Evolutionary conservation across 495 filamentous ascomycete genomes (phyloP).

Genomic region (Podospora australis): DNA sequence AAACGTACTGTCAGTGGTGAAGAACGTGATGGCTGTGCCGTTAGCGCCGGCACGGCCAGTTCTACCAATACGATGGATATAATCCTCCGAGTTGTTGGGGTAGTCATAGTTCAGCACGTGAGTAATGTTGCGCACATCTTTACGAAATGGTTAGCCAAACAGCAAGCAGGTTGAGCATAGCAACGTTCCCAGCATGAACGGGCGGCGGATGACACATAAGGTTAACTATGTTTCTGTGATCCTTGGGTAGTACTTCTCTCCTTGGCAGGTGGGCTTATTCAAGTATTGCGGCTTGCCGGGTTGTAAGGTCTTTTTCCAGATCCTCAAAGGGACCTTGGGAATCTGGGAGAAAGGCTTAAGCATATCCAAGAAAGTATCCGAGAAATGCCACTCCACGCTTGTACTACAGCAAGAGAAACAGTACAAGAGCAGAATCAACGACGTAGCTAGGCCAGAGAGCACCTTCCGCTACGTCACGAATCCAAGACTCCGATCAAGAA

Average conservation of each 20-base stretch:
- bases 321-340: too few species aligned
- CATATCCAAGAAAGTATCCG: conserved; percentile 64
- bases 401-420: conserved; percentile 48
- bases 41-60: conserved; percentile 92
- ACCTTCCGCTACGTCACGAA: conserved; percentile 62
- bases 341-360: conserved; percentile 51
- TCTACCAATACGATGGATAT: conserved; percentile 97
- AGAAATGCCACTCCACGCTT: conserved; percentile 68
- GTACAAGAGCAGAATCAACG: conserved; percentile 70
- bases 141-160: conserved; percentile 70
- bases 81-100: conserved; percentile 99
- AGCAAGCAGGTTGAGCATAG: conserved; percentile 40
- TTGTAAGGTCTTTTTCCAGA: conserved; percentile 65
- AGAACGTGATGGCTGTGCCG: conserved; percentile 91
- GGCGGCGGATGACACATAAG: conserved; percentile 30
- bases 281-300: conserved; percentile 49
- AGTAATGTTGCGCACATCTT: conserved; percentile 99
- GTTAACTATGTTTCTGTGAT: conserved; percentile 61
- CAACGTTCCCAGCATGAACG: conserved; percentile 52
- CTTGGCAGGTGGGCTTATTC: conserved; percentile 49
- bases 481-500: conserved; percentile 76
- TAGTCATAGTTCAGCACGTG: conserved; percentile 99
- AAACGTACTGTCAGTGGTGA: conserved; percentile 95
- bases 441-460: conserved; percentile 54
- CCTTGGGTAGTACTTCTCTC: conserved; percentile 53